Evolutionary conservation across 805 yeast species (phyloP).

Genomic region (Torulaspora indica): DNA sequence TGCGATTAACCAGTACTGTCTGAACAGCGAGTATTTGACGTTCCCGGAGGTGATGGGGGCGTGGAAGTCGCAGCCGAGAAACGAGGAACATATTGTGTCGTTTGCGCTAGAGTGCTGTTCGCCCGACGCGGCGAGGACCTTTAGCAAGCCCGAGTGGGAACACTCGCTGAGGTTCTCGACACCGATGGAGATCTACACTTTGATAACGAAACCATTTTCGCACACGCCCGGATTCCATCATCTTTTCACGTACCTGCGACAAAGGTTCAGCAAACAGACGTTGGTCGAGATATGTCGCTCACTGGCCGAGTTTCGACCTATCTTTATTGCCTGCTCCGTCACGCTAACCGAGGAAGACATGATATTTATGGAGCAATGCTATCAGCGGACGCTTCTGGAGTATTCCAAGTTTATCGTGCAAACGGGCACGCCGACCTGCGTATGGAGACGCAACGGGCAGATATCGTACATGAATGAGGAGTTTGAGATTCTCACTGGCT

Average conservation of each 20-base stretch:
- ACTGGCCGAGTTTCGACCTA: slow-evolving; percentile 87
- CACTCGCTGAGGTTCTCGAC: slow-evolving; percentile 46
- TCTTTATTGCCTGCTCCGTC: slow-evolving; percentile 88
- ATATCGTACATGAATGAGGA: slow-evolving; percentile 94
- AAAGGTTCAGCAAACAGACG: slow-evolving; percentile 63
- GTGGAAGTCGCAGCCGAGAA: slow-evolving; percentile 3
- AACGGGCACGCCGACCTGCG: slow-evolving; percentile 90
- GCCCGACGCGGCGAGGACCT: slow-evolving; percentile 19
- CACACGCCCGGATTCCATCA: slow-evolving; percentile 90
- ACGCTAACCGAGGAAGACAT: slow-evolving; percentile 85
- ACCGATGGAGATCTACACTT: slow-evolving; percentile 75
- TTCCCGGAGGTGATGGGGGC: slow-evolving; percentile 55
- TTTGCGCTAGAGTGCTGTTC: slow-evolving; percentile 27
- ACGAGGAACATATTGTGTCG: slow-evolving; percentile 17
- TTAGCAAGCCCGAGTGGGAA: slow-evolving; percentile 29
- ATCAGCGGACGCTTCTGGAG: slow-evolving; percentile 85
- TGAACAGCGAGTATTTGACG: slow-evolving; percentile 47
- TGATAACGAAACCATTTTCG: slow-evolving; percentile 70
- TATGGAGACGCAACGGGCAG: slow-evolving; percentile 95
- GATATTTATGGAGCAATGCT: slow-evolving; percentile 93
- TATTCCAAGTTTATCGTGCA: slow-evolving; percentile 79
- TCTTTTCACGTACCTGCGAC: slow-evolving; percentile 64
- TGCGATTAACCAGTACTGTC: slow-evolving; percentile 60
- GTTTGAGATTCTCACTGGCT: slow-evolving; percentile 85
- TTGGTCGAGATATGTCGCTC: slow-evolving; percentile 78